Evolutionary conservation across 2,329 filamentous ascomycete genomes (phyloP), one percentile per base, ranked within the genome.

Genomic region (Microdochium nivale): DNA sequence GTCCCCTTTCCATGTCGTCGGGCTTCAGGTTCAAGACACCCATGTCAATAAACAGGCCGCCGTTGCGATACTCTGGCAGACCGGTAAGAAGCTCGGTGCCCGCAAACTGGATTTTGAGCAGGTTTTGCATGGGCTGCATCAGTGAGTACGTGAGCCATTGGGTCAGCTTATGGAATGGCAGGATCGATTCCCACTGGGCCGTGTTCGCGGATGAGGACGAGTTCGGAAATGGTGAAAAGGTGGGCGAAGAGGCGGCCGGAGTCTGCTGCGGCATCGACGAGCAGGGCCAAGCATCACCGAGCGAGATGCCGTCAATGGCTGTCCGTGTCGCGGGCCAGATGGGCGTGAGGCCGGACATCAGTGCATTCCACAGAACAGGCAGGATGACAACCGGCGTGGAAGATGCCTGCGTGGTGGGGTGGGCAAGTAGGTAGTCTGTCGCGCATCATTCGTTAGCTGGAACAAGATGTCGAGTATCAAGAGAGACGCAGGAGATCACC

Each of bases 261-360:
- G 48, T 21, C 27, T 49, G 23, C 37, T 56, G 54, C 13, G 54
- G 54, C 54, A 56, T 56, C 3, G 54, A 81, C 11, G 80, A 83
- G 70, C 91, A 96, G 0, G 86, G 88, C 94, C 94, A 99, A 24
- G 94, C 92, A 65, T 99, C 94, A 51, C 94, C 94, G 16, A 99
- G 81, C 0, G 90, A 83, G 25, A 88, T 78, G 2, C 90, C 90
- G 63, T 96, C 89, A 59, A 99, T 86, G 56, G 87, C 83, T 0
- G 92, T 96, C 55, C 92, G 84, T 0, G 88, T 89, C 1, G 82
- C 71, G 0, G 94, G 92, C 94, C 94, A 99, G 65, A 97, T 95
- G 1, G 86, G 80, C 3, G 83, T 80, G 10, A 99, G 76, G 8
- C 90, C 90, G 53, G 90, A 85, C 83, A 96, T 95, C 11, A 99